phyloP scores from a whole-genome alignment of 1,284 basidiomycete genomes.

The Phylloporus sp. region DNA sequence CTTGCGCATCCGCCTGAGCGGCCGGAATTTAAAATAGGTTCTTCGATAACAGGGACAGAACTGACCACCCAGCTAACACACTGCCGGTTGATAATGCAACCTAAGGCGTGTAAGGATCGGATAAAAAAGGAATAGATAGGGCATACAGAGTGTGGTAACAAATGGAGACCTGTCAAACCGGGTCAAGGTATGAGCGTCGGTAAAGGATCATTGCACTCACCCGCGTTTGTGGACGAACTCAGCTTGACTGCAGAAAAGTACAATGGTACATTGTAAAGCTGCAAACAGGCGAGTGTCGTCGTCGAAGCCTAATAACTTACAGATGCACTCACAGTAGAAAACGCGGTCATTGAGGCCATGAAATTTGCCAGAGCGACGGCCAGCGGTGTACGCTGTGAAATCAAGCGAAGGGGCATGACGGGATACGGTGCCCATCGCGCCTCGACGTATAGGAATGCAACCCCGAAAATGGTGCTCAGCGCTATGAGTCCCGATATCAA shows the following conservation, averaged over 20 bases:
- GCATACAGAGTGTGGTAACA: constrained; percentile 87
- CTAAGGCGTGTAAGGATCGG: constrained; percentile 45
- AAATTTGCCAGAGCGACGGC: constrained; percentile 85
- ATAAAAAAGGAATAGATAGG: not conserved
- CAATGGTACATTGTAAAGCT: constrained; percentile 89
- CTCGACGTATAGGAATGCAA: constrained; percentile 78
- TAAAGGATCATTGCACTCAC: constrained; percentile 47
- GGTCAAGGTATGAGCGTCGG: constrained; percentile 3
- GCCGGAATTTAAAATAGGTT: not conserved
- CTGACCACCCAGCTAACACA: constrained; percentile 84
- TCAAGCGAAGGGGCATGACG: constrained; percentile 83
- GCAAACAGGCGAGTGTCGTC: constrained; percentile 5
- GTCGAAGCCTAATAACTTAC: not conserved
- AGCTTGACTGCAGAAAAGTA: constrained; percentile 90
- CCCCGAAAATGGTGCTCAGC: constrained; percentile 60
- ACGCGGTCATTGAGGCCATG: constrained; percentile 76
- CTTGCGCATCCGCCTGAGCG: constrained; percentile 76
- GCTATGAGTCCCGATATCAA: constrained; percentile 72
- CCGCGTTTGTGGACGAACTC: constrained; percentile 74
- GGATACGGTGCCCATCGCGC: constrained; percentile 78
- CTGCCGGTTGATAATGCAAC: constrained; percentile 82
- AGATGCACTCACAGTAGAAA: constrained; percentile 73
- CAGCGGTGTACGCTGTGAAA: constrained; percentile 79
- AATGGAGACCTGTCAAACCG: constrained; percentile 64
- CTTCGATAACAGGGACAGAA: constrained; percentile 16